These are phyloP conservation scores for Glycine tomentella DNA, from an alignment of 306 rosid genomes.

Conservation along the genomic window DNA sequence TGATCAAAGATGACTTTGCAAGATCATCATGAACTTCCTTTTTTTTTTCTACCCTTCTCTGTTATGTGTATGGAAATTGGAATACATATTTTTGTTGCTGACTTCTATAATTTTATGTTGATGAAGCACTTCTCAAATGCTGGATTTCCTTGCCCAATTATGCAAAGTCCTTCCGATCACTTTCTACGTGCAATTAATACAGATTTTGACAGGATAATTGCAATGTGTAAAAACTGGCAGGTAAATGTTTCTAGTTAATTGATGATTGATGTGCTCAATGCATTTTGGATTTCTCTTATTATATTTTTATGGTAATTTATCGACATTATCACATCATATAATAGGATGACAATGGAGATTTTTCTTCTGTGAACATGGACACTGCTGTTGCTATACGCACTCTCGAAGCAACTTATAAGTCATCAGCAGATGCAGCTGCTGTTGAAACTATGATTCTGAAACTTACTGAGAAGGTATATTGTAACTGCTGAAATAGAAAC, in stretches of 20 bases:
- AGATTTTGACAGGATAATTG: constrained; percentile 95
- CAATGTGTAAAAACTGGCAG: constrained; percentile 99
- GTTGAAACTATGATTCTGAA: constrained; percentile 90
- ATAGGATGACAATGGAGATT: constrained; percentile 96
- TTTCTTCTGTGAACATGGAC: constrained; percentile 97
- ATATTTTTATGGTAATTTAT: constrained; percentile 24
- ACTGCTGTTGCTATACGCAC: constrained; percentile 99
- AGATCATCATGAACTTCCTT: background rate
- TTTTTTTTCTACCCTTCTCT: constrained; percentile 3
- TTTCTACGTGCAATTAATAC: constrained; percentile 96
- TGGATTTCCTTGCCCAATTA: constrained; percentile 99
- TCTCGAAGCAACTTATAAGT: constrained; percentile 94
- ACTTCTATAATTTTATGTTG: constrained; percentile 49
- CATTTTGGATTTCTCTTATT: constrained; percentile 13
- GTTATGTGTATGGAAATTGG: constrained; percentile 28
- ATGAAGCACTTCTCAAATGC: constrained; percentile 98
- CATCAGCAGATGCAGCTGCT: constrained; percentile 94
- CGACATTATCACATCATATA: constrained; percentile 41
- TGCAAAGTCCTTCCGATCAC: constrained; percentile 99
- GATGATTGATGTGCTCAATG: constrained; percentile 21
- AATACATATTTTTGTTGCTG: constrained; percentile 38
- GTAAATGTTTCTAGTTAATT: constrained; percentile 52
- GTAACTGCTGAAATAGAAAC: constrained; percentile 7
- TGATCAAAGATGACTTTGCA: constrained; percentile 1
- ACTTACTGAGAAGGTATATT: constrained; percentile 82